phyloP scores from a whole-genome alignment of 257 asterid species.

The Solanum peruvianum region DNA sequence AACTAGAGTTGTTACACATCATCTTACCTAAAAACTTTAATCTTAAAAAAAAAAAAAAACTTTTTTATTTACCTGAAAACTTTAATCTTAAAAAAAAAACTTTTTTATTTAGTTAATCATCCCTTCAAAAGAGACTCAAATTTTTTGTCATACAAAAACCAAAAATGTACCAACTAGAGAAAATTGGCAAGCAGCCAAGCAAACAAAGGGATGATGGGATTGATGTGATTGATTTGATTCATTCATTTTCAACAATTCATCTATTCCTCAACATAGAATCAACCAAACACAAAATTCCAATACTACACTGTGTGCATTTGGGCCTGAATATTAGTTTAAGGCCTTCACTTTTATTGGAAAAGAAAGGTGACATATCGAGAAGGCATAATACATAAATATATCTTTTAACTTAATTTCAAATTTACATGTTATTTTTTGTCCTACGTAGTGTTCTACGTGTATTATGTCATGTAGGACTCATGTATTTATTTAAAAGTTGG shows the following conservation, averaged over 20 bases:
- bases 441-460: too few species aligned
- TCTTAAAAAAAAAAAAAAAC: neutral
- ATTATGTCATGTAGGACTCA: too few species aligned
- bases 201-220: slow-evolving; percentile 4
- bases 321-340: neutral
- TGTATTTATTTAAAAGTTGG: too few species aligned
- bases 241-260: slow-evolving; percentile 3
- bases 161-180: slow-evolving; percentile 35
- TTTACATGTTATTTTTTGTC: too few species aligned
- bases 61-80: neutral
- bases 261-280: neutral
- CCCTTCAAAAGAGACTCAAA: neutral
- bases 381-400: too few species aligned
- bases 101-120: neutral
- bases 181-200: slow-evolving; percentile 6
- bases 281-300: neutral
- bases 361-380: neutral
- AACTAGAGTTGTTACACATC: neutral
- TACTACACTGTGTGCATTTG: neutral
- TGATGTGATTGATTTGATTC: slow-evolving; percentile 30
- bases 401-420: too few species aligned
- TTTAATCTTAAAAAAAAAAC: neutral
- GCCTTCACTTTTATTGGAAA: neutral
- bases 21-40: neutral
- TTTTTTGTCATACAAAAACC: slow-evolving; percentile 26